A percentile compares a stretch with the other conserved stretches of the same genome.
These are phyloP conservation scores for Oryza australiensis DNA, from an alignment of 176 grass and related monocot genomes.

Conservation along the genomic window DNA sequence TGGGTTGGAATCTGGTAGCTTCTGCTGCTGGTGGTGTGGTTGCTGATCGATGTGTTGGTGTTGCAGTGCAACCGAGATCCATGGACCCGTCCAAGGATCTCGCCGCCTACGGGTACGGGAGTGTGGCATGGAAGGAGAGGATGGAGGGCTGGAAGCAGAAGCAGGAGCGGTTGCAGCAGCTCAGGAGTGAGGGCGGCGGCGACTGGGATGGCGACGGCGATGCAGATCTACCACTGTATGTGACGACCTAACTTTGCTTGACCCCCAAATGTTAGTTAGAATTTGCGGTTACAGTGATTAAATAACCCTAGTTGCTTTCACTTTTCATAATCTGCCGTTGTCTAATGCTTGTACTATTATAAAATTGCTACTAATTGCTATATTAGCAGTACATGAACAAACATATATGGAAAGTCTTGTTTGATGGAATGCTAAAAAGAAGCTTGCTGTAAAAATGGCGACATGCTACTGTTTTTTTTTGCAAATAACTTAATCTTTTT, in stretches of 20 bases:
- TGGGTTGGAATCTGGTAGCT: neutral
- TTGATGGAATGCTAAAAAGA: neutral
- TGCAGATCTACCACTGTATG: constrained; percentile 80
- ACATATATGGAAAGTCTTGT: neutral
- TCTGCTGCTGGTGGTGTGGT: neutral
- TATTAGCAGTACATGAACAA: neutral
- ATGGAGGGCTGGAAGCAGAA: constrained; percentile 94
- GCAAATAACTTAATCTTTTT: neutral
- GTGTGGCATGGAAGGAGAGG: constrained; percentile 86
- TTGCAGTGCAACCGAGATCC: constrained; percentile 86
- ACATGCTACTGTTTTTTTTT: neutral
- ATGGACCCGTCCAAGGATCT: constrained; percentile 98
- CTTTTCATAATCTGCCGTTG: neutral
- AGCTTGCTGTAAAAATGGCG: neutral
- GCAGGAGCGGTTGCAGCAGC: constrained; percentile 64
- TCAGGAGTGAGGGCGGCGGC: constrained; percentile 45
- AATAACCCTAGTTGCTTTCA: neutral
- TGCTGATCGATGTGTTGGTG: neutral
- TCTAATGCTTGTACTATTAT: neutral
- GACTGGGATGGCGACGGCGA: constrained; percentile 62
- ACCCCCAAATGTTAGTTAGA: constrained; percentile 19
- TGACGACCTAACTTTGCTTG: constrained; percentile 18
- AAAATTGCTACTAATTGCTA: neutral
- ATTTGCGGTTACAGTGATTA: neutral
- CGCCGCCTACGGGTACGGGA: constrained; percentile 85